Conservation (phyloP, 805 yeast species). For the Vanderwaltozyma yarrowii region DNA sequence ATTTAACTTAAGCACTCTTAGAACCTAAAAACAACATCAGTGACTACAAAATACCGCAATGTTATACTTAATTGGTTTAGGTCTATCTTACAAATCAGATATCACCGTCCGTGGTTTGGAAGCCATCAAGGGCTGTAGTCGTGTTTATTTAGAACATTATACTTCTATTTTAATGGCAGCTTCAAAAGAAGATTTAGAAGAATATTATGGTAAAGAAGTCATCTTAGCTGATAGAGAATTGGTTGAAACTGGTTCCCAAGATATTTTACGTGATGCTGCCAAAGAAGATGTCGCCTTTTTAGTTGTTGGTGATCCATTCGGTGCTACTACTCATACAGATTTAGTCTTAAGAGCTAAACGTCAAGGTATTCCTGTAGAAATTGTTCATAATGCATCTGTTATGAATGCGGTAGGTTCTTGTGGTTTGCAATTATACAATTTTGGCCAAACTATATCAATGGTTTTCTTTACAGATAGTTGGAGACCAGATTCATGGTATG, state of each 20-base stretch:
- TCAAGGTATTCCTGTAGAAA: slow-evolving; percentile 63
- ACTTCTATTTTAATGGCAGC: slow-evolving; percentile 96
- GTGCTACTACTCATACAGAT: slow-evolving; percentile 97
- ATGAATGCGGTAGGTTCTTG: slow-evolving; percentile 99
- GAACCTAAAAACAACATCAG: too few relatives aligned
- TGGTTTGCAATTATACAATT: slow-evolving; percentile 87
- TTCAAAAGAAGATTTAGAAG: slow-evolving; percentile 58
- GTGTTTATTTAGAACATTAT: slow-evolving; percentile 93
- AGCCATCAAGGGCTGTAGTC: slow-evolving; percentile 66
- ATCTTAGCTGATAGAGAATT: slow-evolving; percentile 89
- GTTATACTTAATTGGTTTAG: slow-evolving; percentile 88
- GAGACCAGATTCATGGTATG: slow-evolving; percentile 95
- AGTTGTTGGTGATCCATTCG: slow-evolving; percentile 96
- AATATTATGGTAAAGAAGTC: slow-evolving; percentile 76
- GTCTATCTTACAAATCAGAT: slow-evolving; percentile 79
- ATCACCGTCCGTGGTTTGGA: slow-evolving; percentile 93
- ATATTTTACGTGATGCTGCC: slow-evolving; percentile 66
- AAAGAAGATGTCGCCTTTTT: slow-evolving; percentile 82
- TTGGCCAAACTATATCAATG: slow-evolving; percentile 94
- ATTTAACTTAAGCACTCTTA: too few relatives aligned
- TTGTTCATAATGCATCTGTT: slow-evolving; percentile 90
- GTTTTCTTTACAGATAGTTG: slow-evolving; percentile 92
- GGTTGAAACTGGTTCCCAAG: slow-evolving; percentile 83
- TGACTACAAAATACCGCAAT: slow-evolving; percentile 35
- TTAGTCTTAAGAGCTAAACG: slow-evolving; percentile 86